Percentiles rank a stretch among this genome's conserved stretches.
Conservation (phyloP, 2,329 filamentous ascomycete species). For the Leptographium radiaticola region DNA sequence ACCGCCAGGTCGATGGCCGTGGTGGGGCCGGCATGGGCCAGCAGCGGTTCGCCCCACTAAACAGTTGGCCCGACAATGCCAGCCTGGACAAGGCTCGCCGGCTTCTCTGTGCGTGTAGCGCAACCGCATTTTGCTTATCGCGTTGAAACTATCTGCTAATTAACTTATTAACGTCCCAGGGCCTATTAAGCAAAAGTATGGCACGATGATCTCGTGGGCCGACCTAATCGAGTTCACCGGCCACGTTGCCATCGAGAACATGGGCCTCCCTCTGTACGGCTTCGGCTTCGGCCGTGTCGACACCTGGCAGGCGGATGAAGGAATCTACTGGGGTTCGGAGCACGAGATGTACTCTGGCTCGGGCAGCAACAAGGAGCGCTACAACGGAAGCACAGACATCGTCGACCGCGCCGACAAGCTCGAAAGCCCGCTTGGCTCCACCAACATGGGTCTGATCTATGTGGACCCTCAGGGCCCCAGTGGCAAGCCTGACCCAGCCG, state of each 20-base stretch:
- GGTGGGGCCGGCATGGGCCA: conserved; percentile 63
- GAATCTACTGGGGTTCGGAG: conserved; percentile 66
- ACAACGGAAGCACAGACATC: not conserved
- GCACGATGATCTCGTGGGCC: conserved; percentile 70
- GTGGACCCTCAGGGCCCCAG: conserved; percentile 72
- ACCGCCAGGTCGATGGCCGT: conserved; percentile 61
- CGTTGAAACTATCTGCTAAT: not conserved
- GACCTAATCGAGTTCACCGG: conserved; percentile 59
- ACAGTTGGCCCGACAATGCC: conserved; percentile 72
- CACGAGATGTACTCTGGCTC: conserved; percentile 50
- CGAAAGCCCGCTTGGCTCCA: conserved; percentile 53
- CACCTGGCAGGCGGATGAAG: conserved; percentile 63
- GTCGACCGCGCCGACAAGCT: conserved; percentile 17
- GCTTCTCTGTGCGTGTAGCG: conserved; percentile 36
- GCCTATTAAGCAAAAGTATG: conserved; percentile 78
- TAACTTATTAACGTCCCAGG: conserved; percentile 15
- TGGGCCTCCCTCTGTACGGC: conserved; percentile 62
- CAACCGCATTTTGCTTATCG: not conserved
- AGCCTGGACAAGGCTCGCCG: conserved; percentile 70
- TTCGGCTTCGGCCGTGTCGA: conserved; percentile 62
- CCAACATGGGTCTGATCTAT: conserved; percentile 69
- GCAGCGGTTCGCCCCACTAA: conserved; percentile 68
- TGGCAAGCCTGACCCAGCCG: conserved; percentile 54
- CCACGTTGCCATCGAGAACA: conserved; percentile 64
- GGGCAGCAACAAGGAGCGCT: not conserved